Base-by-base conservation (phyloP, 345 rosid species). In the Geranium brycei region DNA sequence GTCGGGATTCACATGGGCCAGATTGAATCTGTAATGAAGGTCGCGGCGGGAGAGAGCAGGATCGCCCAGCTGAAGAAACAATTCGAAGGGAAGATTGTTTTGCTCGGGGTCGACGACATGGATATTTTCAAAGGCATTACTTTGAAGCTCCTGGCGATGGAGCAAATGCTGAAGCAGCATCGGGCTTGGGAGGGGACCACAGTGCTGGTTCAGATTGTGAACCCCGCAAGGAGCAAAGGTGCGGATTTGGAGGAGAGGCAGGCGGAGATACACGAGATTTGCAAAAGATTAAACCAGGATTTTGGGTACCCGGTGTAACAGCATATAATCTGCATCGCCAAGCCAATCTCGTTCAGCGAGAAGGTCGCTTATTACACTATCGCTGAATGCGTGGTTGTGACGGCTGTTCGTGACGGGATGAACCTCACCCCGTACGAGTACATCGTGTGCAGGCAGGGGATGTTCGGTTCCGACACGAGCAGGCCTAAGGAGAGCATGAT, bases 371-470 rank as follows among this genome's bases (percentile, higher is more conserved):
- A 78, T 61, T 75, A 71, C 59, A 68, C 67, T 63, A 64, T 72
- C 16, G 81, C 79, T 4, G 76, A 78, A 23, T 78, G 81, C 57
- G 78, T 75, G 18, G 76, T 75, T 58, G 81, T 78, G 19, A 78
- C 78, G 60, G 78, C 81, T 8, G 66, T 78, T 17, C 74, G 81
- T 63, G 81, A 78, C 66, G 81, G 78, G 58, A 75, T 78, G 81
- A 78, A 78, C 62, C 68, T 78, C 40, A 76, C 71, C 4, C 78
- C 79, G 12, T 75, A 75, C 19, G 73, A 78, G 53, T 78, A 78
- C 55, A 67, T 72, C 13, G 72, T 73, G 32, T 78, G 79, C 51
- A 66, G 82, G 32, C 74, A 75, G 59, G 82, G 77, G 65, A 41
- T 61, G 14, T 61, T 62, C 12, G 66, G 51, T 41, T 41, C 66